A percentile compares a stretch with the other conserved stretches of the same genome.
Conservation (phyloP, 805 yeast species). For the Metschnikowia anglica region DNA sequence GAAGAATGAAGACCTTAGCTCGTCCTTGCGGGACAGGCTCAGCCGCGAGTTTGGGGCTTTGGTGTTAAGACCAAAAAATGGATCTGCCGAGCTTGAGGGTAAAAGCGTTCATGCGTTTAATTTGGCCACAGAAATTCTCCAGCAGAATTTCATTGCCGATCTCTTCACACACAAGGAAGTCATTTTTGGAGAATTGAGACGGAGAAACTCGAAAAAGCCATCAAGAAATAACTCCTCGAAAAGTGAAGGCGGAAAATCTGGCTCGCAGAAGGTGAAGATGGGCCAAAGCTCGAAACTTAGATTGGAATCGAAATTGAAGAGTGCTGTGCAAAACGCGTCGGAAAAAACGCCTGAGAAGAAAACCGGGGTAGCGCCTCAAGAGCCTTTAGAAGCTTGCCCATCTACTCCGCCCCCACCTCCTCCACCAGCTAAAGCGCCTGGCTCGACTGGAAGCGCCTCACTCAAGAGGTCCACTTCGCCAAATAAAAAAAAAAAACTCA, state of each 20-base stretch:
- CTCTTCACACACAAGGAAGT: conserved; percentile 56
- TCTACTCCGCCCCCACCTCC: conserved; percentile 21
- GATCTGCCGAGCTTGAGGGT: conserved; percentile 19
- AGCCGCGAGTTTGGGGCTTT: conserved; percentile 67
- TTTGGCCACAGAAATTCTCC: conserved; percentile 27
- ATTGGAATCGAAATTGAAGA: conserved; percentile 14
- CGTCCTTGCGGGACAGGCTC: conserved; percentile 46
- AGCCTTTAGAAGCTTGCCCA: conserved; percentile 19
- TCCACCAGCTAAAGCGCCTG: conserved; percentile 14
- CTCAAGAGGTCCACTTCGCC: conserved; percentile 42
- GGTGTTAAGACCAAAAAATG: conserved; percentile 50
- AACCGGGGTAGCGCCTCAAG: neutral
- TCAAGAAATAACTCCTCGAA: conserved; percentile 12
- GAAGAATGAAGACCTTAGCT: conserved; percentile 34
- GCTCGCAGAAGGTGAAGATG: conserved; percentile 6
- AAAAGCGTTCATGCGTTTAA: conserved; percentile 17
- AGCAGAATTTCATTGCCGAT: conserved; percentile 59
- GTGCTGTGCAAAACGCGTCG: conserved; percentile 7
- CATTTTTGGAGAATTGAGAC: conserved; percentile 62
- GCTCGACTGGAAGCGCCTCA: conserved; percentile 12
- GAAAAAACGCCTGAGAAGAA: neutral
- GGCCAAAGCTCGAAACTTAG: conserved; percentile 11
- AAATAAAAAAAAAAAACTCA: conserved; percentile 35
- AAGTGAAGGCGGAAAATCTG: conserved; percentile 1
- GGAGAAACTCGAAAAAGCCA: conserved; percentile 31